Conservation (phyloP, 495 filamentous ascomycete species). For the Penicillium paradoxum region DNA sequence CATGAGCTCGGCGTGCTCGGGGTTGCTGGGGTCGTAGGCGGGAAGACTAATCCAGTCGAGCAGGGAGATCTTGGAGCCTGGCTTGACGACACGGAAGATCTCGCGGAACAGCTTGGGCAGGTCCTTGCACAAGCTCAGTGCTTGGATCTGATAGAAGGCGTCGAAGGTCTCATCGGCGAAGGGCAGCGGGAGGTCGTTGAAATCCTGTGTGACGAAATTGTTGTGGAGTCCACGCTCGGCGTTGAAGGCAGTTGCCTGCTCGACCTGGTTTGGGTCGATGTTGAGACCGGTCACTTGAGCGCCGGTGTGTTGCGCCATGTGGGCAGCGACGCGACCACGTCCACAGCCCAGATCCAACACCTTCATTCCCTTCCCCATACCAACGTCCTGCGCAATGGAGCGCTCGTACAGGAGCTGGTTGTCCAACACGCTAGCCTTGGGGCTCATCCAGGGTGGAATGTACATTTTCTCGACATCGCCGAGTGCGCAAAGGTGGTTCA, state of each 20-base stretch:
- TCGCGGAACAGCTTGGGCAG: constrained; percentile 48
- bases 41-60: constrained; percentile 59
- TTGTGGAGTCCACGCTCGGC: constrained; percentile 45
- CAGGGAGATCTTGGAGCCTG: constrained; percentile 51
- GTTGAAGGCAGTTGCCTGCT: constrained; percentile 51
- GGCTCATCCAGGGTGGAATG: constrained; percentile 59
- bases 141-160: constrained; percentile 62
- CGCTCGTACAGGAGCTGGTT: constrained; percentile 58
- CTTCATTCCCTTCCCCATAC: constrained; percentile 44
- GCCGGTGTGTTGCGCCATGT: constrained; percentile 53
- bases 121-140: constrained; percentile 56
- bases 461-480: constrained; percentile 68
- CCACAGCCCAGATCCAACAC: constrained; percentile 59
- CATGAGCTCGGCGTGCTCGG: constrained; percentile 54
- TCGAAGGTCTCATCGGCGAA: constrained; percentile 54
- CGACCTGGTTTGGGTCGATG: constrained; percentile 59
- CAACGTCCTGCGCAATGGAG: constrained; percentile 50
- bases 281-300: constrained; percentile 56
- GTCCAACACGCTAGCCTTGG: constrained; percentile 46
- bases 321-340: constrained; percentile 56
- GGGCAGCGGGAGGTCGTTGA: constrained; percentile 55
- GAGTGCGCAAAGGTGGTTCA: constrained; percentile 62
- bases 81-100: constrained; percentile 53
- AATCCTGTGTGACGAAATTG: constrained; percentile 51
- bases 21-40: constrained; percentile 49